These are phyloP conservation scores for Melastoma candidum DNA, from an alignment of 441 rosid species.

Conservation along the genomic window DNA sequence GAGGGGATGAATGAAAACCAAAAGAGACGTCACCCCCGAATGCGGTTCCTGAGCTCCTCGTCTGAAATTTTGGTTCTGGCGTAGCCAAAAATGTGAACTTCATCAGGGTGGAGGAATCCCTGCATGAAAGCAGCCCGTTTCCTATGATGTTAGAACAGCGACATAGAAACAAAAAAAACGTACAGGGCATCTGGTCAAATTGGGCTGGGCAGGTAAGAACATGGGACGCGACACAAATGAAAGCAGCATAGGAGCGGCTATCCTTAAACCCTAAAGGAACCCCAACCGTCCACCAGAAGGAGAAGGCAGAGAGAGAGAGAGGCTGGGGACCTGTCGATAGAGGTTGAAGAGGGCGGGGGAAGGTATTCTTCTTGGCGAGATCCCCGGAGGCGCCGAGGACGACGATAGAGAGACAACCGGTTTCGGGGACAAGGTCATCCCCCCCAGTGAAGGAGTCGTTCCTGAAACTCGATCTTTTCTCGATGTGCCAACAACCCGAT, in stretches of 20 bases:
- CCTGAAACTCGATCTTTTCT: conserved; percentile 48
- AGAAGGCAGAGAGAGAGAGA: no score
- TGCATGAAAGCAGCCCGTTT: conserved; percentile 19
- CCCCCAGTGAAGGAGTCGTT: conserved; percentile 42
- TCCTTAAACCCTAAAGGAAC: neutral
- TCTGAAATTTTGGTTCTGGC: conserved; percentile 87
- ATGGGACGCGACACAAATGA: no score
- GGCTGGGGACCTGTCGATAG: conserved; percentile 52
- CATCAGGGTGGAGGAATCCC: conserved; percentile 70
- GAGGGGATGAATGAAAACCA: conserved; percentile 3
- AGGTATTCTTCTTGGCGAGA: conserved; percentile 99
- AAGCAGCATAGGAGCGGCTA: no score
- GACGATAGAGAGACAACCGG: conserved; percentile 77
- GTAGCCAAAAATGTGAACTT: conserved; percentile 94
- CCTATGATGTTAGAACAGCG: conserved; percentile 2
- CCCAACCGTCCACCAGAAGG: neutral
- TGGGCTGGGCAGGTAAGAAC: no score
- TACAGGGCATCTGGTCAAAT: neutral
- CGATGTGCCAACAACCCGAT: conserved; percentile 49
- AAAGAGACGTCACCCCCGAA: conserved; percentile 49
- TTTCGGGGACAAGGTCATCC: conserved; percentile 37
- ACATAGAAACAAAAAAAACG: neutral
- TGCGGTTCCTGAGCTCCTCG: conserved; percentile 58
- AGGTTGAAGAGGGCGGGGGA: conserved; percentile 94
- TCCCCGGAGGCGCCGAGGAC: conserved; percentile 99